Evolutionary conservation across 345 rosid genomes (phyloP), one percentile per base, ranked within the genome.

Genomic region (Brassica cretica): DNA sequence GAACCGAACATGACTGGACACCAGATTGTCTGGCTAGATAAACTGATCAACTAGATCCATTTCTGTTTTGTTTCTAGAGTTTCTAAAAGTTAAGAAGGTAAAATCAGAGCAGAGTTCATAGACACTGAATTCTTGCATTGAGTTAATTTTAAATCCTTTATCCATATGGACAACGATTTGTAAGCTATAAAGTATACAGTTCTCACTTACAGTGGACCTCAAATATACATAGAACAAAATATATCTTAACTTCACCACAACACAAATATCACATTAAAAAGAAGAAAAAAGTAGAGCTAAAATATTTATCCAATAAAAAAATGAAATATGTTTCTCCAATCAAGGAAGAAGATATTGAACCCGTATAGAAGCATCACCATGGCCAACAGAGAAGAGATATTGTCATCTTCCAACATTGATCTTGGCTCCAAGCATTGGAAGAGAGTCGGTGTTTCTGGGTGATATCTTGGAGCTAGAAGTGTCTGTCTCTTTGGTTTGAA

Each of bases 331-430:
- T 75, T 25, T 27, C 7, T 67, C 18, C 64, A 21, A 60, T 59
- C 46, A 29, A 44, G 24, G 2, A 18, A 59, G 15, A 44, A 61
- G 0, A 15, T 59, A 7, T 56, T 76, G 27, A 60, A n/a, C 25
- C 19, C 12, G 60, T 64, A 16, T 16, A 77, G 72, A 71, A 77
- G 25, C 24, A 77, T 60, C 49, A 59, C 32, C 19, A 37, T 44
- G 29, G 1, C 33, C 67, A 41, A 5, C 33, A 37, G 56, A 49
- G 41, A 62, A 15, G 53, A 56, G 37, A 37, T 41, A 58, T 44
- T 73, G 1, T 79, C 64, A 79, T 79, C 82, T 60, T 68, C 74
- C 74, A n/a, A 63, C 70, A 4, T 37, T 73, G 18, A 73, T 62
- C 30, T 60, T 35, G 21, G 2, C 41, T 61, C 65, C 74, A 66